Evolutionary conservation across 768 basidiomycete species (phyloP).

Genomic region (Boletus sp.): DNA sequence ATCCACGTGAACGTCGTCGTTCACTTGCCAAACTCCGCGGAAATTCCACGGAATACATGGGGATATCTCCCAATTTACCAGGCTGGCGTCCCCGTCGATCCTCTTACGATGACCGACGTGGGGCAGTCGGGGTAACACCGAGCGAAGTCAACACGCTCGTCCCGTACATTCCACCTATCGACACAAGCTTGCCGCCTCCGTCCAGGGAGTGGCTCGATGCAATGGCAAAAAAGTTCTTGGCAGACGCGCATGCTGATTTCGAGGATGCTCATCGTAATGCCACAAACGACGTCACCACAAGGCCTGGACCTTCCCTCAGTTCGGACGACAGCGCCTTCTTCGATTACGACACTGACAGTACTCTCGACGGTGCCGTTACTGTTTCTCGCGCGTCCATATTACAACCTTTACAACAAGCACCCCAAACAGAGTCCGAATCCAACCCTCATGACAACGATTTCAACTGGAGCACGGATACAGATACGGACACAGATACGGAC

Average conservation of each 20-base stretch:
- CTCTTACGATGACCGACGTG: slow-evolving; percentile 26
- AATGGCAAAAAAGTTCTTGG: slow-evolving; percentile 15
- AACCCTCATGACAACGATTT: slow-evolving; percentile 3
- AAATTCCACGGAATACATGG: slow-evolving; percentile 25
- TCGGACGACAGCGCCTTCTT: slow-evolving; percentile 15
- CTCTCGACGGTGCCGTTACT: slow-evolving; percentile 7
- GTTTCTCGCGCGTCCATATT: background rate
- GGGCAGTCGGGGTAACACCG: slow-evolving; percentile 21
- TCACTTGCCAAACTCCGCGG: slow-evolving; percentile 9
- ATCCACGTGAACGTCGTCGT: slow-evolving; percentile 17
- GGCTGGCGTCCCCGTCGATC: slow-evolving; percentile 26
- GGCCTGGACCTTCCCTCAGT: background rate
- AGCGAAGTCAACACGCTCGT: slow-evolving; percentile 28
- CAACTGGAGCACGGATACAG: slow-evolving; percentile 10
- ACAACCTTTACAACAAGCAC: background rate
- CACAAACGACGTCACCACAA: background rate
- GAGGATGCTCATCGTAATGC: background rate
- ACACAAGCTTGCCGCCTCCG: slow-evolving; percentile 15
- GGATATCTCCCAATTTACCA: slow-evolving; percentile 20
- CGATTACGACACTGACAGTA: slow-evolving; percentile 23
- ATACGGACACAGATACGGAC: slow-evolving; percentile 15
- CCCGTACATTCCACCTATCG: slow-evolving; percentile 24
- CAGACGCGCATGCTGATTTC: slow-evolving; percentile 14
- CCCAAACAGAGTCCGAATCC: slow-evolving; percentile 4
- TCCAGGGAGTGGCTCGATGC: slow-evolving; percentile 19